These are phyloP conservation scores for Pichia paraexigua DNA, from an alignment of 805 yeast genomes.

Conservation along the genomic window DNA sequence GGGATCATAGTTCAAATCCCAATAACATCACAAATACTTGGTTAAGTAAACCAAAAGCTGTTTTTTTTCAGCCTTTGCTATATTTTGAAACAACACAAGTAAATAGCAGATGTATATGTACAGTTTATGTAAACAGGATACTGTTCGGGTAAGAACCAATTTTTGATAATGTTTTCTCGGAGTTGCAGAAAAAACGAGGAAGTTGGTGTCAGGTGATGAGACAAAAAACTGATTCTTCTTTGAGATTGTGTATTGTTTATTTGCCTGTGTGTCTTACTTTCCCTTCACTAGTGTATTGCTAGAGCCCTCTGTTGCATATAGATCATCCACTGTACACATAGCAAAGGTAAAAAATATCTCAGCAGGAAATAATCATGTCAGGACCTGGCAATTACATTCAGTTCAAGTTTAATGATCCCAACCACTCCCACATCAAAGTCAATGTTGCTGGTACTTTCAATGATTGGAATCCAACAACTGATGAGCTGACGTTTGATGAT, in stretches of 20 bases:
- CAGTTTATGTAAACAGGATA: no score
- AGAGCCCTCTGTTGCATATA: not conserved
- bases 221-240: no score
- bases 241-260: no score
- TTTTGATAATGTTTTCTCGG: not conserved
- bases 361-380: not conserved
- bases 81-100: no score
- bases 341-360: no score
- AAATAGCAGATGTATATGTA: no score
- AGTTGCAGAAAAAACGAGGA: not conserved
- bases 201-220: not conserved
- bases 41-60: no score
- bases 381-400: not conserved
- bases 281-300: not conserved
- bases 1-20: no score
- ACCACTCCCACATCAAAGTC: conserved; percentile 2
- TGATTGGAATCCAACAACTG: conserved; percentile 11
- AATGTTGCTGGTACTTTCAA: conserved; percentile 18
- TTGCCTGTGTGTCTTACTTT: not conserved
- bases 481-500: conserved; percentile 7
- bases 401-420: conserved; percentile 5
- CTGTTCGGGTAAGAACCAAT: no score
- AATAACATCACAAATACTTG: no score
- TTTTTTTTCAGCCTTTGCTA: no score
- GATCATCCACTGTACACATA: no score